These are phyloP conservation scores for Mucor sp. DNA, from an alignment of 371 early-diverging fungal species.

Conservation along the genomic window DNA sequence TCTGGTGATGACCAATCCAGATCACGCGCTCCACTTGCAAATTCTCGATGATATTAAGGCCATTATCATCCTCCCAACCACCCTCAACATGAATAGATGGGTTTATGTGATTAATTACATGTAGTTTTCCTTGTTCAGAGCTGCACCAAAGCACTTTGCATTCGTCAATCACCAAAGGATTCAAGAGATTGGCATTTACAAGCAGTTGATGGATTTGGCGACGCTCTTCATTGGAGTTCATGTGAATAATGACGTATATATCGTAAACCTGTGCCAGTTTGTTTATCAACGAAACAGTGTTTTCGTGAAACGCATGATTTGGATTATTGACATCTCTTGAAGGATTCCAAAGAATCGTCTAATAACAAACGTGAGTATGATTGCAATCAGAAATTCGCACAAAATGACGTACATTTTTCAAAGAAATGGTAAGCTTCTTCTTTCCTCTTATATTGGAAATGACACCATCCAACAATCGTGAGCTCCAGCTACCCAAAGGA, in stretches of 20 bases:
- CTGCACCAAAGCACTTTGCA: slow-evolving; percentile 36
- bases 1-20: slow-evolving; percentile 26
- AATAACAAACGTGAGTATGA: neutral
- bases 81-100: slow-evolving; percentile 49
- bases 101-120: slow-evolving; percentile 41
- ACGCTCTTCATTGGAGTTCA: slow-evolving; percentile 35
- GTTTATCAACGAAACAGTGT: slow-evolving; percentile 25
- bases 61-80: slow-evolving; percentile 47
- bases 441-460: slow-evolving; percentile 22
- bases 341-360: slow-evolving; percentile 55
- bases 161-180: slow-evolving; percentile 13
- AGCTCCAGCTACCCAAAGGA: slow-evolving; percentile 28
- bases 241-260: slow-evolving; percentile 43
- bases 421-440: slow-evolving; percentile 38
- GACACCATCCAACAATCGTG: slow-evolving; percentile 32
- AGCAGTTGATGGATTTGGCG: slow-evolving; percentile 36
- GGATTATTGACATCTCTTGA: slow-evolving; percentile 46
- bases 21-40: slow-evolving; percentile 32
- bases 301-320: slow-evolving; percentile 50
- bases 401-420: slow-evolving; percentile 43
- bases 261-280: slow-evolving; percentile 36
- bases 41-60: slow-evolving; percentile 35
- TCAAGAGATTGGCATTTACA: slow-evolving; percentile 21
- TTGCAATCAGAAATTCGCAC: neutral
- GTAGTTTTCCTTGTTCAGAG: slow-evolving; percentile 44